Conservation (phyloP, 208 protist species). For the Phytomonas sp. region DNA sequence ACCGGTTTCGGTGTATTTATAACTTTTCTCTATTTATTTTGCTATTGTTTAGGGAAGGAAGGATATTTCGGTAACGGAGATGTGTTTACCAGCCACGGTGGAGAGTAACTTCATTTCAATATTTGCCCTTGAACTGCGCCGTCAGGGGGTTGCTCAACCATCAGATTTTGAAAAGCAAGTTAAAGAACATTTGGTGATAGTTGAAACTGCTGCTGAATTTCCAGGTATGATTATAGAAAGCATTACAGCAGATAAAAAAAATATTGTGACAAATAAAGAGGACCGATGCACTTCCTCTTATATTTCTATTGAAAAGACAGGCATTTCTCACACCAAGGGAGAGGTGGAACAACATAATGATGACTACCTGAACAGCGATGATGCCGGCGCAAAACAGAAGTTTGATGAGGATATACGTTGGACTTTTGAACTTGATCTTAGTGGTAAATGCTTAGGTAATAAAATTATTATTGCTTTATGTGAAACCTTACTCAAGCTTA, state of each 20-base stretch:
- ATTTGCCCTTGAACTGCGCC: constrained; percentile 39
- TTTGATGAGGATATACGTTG: not conserved
- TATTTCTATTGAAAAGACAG: not conserved
- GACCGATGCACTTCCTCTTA: not conserved
- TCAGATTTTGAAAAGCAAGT: constrained; percentile 15
- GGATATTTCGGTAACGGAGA: constrained; percentile 11
- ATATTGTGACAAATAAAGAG: not conserved
- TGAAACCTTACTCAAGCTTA: constrained; percentile 51
- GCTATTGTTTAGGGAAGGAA: not conserved
- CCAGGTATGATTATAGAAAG: not conserved
- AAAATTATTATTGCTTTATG: constrained; percentile 41
- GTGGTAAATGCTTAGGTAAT: constrained; percentile 28
- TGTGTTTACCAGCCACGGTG: constrained; percentile 12
- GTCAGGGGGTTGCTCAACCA: constrained; percentile 33
- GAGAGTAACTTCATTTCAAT: constrained; percentile 23
- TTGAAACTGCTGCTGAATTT: not conserved
- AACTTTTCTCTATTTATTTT: constrained; percentile 5
- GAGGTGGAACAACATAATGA: not conserved
- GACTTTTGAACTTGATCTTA: constrained; percentile 5
- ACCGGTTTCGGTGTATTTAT: not conserved
- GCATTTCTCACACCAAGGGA: not conserved
- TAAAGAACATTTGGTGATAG: constrained; percentile 1
- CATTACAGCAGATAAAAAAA: not conserved
- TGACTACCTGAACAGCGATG: not conserved
- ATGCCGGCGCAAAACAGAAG: not conserved